Evolutionary conservation across 768 basidiomycete species (phyloP).

Genomic region (Amanita pseudoporphyria): DNA sequence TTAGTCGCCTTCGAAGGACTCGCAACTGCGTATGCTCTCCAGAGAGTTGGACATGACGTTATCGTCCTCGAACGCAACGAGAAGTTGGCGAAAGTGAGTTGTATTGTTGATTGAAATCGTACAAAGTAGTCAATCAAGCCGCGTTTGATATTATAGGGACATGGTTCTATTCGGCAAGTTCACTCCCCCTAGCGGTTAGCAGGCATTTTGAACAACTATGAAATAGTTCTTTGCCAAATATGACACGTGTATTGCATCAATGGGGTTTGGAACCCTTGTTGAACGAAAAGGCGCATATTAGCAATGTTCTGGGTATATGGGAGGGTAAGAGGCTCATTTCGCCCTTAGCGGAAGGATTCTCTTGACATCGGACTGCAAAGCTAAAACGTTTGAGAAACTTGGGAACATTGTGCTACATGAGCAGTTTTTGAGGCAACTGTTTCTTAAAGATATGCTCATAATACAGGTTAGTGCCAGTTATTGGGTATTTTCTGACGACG

Average conservation of each 20-base stretch:
- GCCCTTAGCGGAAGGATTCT: too few species aligned
- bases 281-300: slow-evolving; percentile 24
- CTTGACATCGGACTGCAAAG: slow-evolving; percentile 21
- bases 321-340: slow-evolving; percentile 13
- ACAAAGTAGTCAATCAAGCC: neutral
- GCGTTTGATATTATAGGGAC: neutral
- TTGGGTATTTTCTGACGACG: neutral
- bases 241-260: slow-evolving; percentile 42
- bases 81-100: slow-evolving; percentile 9
- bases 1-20: slow-evolving; percentile 26
- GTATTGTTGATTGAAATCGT: neutral
- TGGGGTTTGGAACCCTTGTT: slow-evolving; percentile 45
- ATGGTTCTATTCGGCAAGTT: slow-evolving; percentile 3
- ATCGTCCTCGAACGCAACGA: slow-evolving; percentile 41
- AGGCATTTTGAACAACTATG: neutral
- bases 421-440: slow-evolving; percentile 29
- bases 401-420: slow-evolving; percentile 38
- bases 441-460: slow-evolving; percentile 18
- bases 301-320: slow-evolving; percentile 21
- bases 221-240: slow-evolving; percentile 40
- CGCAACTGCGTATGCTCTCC: slow-evolving; percentile 44
- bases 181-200: neutral
- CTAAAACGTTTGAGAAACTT: slow-evolving; percentile 33
- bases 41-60: slow-evolving; percentile 51
- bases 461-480: slow-evolving; percentile 23